These are phyloP conservation scores for Penicillium verhagenii DNA, from an alignment of 495 filamentous ascomycete genomes.

Conservation along the genomic window DNA sequence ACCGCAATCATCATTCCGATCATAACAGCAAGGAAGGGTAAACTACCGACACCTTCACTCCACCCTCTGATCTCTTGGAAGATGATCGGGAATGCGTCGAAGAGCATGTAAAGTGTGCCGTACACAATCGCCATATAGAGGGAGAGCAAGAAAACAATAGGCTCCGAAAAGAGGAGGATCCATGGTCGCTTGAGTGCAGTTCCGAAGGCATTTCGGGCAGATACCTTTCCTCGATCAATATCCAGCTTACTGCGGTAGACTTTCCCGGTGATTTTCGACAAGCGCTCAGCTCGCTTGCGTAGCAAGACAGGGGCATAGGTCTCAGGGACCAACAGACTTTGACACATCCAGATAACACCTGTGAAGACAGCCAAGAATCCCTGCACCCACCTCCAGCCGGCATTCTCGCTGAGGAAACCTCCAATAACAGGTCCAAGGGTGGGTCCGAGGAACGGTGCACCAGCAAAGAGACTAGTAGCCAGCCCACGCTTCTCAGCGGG, in stretches of 20 bases:
- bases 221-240: slow-evolving; percentile 35
- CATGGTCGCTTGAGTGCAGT: slow-evolving; percentile 33
- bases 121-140: slow-evolving; percentile 69
- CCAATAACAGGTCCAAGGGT: slow-evolving; percentile 4
- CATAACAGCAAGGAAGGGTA: slow-evolving; percentile 72
- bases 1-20: slow-evolving; percentile 67
- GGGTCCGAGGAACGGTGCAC: slow-evolving; percentile 7
- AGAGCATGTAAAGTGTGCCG: slow-evolving; percentile 71
- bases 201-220: slow-evolving; percentile 35
- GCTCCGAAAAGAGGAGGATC: slow-evolving; percentile 31
- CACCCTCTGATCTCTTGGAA: slow-evolving; percentile 69
- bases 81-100: slow-evolving; percentile 72
- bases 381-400: slow-evolving; percentile 6
- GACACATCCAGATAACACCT: slow-evolving; percentile 21
- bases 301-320: slow-evolving; percentile 60
- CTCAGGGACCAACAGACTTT: slow-evolving; percentile 49
- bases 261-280: slow-evolving; percentile 1
- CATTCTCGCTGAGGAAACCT: slow-evolving; percentile 1
- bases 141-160: slow-evolving; percentile 55
- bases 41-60: slow-evolving; percentile 60
- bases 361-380: slow-evolving; percentile 14
- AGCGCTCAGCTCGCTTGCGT: slow-evolving; percentile 43
- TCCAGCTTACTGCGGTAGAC: slow-evolving; percentile 6
- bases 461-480: slow-evolving; percentile 4
- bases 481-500: neutral